Base-by-base conservation (phyloP, 2,329 filamentous ascomycete species). In the Chaetoscypha palmicola region DNA sequence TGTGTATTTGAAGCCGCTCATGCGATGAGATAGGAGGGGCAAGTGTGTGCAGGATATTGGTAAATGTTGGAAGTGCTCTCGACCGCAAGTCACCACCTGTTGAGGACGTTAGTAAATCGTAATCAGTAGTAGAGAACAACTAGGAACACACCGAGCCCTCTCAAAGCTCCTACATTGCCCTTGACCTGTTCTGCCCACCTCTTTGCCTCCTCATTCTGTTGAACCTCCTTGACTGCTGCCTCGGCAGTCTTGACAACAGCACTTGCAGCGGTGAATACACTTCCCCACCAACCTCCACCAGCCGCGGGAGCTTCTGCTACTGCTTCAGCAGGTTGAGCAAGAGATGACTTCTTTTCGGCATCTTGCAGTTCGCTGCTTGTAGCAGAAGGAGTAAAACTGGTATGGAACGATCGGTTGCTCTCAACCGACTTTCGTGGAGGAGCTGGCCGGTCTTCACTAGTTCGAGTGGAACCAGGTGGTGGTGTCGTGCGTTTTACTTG, bases 11-110 rank as follows among this genome's bases (percentile, higher is more conserved):
- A 5, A 98, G 83, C 38, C 91, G 86, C 68, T 98, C 92, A 67
- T 98, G 92, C 7, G 91, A 92, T 43, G 89, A 90, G 60, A 98
- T 98, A 9, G 92, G 92, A 35, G 92, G 92, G 0, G 92, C 92
- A 52, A 98, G 81, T 20, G 90, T 96, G 65, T 97, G 87, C 50
- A 98, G 79, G 58, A 98, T 84, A 60, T 89, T 88, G 62, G 90
- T 91, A 62, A 98, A 95, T 35, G 92, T 96, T 22, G 92, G 92
- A 23, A 98, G 73, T 45, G 92, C 92, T 57, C 88, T 84, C 57
- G 83, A 83, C 57, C 83, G 81, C 51, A 95, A 73, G 62, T 95
- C 90, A 60, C 89, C 90, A 54, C 90, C 90, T 95, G 61, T 41
- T 46, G 38, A 31, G 16, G 30, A 43, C 28, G 53, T 50, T 48